A percentile compares a stretch with the other conserved stretches of the same genome.
phyloP scores from a whole-genome alignment of 1,284 basidiomycete species.

The Puccinia coronata region DNA sequence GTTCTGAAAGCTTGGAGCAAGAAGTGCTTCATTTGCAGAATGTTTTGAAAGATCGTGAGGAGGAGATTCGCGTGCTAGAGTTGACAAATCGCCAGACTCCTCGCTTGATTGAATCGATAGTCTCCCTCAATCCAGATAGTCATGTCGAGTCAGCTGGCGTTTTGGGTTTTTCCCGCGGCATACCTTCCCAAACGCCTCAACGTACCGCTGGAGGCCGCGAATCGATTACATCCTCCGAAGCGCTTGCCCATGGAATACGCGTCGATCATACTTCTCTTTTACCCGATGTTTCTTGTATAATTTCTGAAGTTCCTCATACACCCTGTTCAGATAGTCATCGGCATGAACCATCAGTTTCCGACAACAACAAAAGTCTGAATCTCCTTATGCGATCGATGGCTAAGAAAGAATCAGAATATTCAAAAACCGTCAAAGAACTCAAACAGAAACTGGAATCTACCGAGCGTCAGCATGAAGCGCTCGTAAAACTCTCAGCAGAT shows the following conservation, averaged over 20 bases:
- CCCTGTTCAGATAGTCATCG: neutral
- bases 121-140: neutral
- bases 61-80: conserved; percentile 23
- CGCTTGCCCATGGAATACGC: neutral
- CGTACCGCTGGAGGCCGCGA: neutral
- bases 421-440: conserved; percentile 72
- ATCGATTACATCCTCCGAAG: neutral
- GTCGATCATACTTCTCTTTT: neutral
- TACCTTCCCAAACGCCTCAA: neutral
- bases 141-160: neutral
- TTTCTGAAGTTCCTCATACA: neutral
- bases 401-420: conserved; percentile 83
- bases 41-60: conserved; percentile 76
- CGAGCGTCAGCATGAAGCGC: conserved; percentile 60
- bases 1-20: conserved; percentile 73
- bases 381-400: conserved; percentile 76
- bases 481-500: conserved; percentile 46
- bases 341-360: neutral
- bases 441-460: conserved; percentile 69
- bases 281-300: neutral
- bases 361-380: conserved; percentile 30
- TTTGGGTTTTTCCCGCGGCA: neutral
- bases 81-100: neutral
- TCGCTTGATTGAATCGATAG: neutral
- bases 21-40: conserved; percentile 89